Conservation (phyloP, 163 green algal genomes). For the Chlamydomonas reinhardtii region DNA sequence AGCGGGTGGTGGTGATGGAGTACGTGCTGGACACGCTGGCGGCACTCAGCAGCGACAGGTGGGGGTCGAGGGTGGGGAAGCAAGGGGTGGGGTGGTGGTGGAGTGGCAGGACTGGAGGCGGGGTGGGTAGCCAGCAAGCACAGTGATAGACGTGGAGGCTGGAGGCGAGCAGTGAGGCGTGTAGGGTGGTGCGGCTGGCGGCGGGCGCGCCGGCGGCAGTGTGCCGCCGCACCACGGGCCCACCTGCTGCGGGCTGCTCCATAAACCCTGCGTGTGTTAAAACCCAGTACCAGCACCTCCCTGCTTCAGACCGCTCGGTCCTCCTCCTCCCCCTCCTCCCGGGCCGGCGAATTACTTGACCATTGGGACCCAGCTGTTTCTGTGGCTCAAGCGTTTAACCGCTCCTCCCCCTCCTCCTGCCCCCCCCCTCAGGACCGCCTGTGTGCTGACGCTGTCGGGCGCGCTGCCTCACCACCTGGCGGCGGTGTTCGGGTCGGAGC, state of each 20-base stretch:
- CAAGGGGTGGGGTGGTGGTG: not conserved
- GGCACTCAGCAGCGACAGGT: constrained; percentile 80
- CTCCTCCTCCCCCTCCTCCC: not conserved
- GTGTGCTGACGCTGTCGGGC: constrained; percentile 31
- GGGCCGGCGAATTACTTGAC: not conserved
- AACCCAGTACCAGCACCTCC: too few relatives aligned
- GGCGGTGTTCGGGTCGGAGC: constrained; percentile 13
- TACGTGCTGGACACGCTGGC: constrained; percentile 88
- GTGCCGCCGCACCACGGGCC: too few relatives aligned
- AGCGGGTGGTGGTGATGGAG: constrained; percentile 89
- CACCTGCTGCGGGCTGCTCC: too few relatives aligned
- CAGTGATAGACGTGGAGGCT: too few relatives aligned
- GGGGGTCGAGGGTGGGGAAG: not conserved
- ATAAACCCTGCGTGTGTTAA: too few relatives aligned
- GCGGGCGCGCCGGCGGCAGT: too few relatives aligned
- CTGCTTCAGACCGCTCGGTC: too few relatives aligned
- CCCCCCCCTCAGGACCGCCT: not conserved
- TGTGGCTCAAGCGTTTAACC: too few relatives aligned
- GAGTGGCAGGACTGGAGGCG: not conserved
- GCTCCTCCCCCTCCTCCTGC: not conserved
- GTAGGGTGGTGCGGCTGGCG: too few relatives aligned
- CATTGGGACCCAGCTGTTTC: too few relatives aligned
- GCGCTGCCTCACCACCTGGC: constrained; percentile 44
- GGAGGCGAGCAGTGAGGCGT: too few relatives aligned
- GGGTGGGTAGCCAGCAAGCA: not conserved